These are phyloP conservation scores for Lathyrus tuberosus DNA, from an alignment of 306 rosid species.

Conservation along the genomic window DNA sequence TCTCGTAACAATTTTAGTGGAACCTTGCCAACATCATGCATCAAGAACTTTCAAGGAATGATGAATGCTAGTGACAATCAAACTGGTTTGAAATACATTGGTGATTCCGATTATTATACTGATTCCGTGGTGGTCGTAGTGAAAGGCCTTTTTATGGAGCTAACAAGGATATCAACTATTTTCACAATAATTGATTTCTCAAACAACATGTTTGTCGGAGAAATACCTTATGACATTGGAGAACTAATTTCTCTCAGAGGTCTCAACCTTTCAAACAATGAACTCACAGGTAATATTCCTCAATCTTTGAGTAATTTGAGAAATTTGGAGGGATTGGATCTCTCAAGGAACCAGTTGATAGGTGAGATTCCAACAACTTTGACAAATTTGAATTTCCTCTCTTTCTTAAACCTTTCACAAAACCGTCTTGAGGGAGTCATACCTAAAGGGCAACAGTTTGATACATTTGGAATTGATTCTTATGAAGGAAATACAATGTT, in stretches of 20 bases:
- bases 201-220: neutral
- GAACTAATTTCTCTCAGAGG: neutral
- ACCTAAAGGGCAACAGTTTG: neutral
- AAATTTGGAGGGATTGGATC: neutral
- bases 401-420: neutral
- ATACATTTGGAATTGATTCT: neutral
- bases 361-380: neutral
- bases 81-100: neutral
- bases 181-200: constrained; percentile 35
- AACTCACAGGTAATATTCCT: neutral
- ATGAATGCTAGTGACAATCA: neutral
- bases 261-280: neutral
- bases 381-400: neutral
- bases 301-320: neutral
- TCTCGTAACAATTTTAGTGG: neutral
- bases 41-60: neutral
- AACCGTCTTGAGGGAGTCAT: neutral
- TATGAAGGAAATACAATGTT: neutral
- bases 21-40: neutral
- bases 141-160: neutral
- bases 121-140: constrained; percentile 30
- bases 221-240: neutral
- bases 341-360: neutral
- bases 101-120: neutral
- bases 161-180: constrained; percentile 6